phyloP scores from a whole-genome alignment of 495 filamentous ascomycete genomes.

The Neurospora sp. region DNA sequence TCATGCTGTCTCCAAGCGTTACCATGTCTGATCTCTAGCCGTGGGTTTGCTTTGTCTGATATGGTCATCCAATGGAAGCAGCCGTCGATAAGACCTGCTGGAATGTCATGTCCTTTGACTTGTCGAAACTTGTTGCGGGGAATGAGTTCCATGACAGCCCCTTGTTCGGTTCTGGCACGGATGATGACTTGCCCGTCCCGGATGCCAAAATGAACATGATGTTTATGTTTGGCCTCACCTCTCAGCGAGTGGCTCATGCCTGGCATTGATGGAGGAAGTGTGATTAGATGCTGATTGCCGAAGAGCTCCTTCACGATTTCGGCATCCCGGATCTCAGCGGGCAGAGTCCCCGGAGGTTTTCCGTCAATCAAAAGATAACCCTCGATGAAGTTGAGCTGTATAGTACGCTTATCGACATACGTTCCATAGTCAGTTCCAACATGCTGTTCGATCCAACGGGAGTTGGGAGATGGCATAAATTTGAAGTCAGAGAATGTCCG shows the following conservation, averaged over 20 bases:
- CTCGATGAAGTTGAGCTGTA: background rate
- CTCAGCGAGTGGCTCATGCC: background rate
- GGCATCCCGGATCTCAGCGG: background rate
- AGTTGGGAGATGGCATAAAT: background rate
- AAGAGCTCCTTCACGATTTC: background rate
- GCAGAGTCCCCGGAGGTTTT: background rate
- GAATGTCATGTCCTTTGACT: background rate
- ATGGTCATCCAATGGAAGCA: slow-evolving; percentile 1
- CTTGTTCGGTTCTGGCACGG: background rate
- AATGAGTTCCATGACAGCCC: background rate
- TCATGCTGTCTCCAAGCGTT: background rate
- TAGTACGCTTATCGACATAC: background rate
- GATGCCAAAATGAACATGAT: background rate
- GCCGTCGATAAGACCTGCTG: background rate
- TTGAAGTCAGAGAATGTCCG: background rate
- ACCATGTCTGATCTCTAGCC: background rate
- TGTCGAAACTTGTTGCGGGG: background rate
- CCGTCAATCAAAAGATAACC: background rate
- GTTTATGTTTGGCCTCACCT: background rate
- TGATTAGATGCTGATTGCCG: background rate
- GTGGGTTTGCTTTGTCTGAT: background rate
- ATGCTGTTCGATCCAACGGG: background rate
- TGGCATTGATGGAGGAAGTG: background rate
- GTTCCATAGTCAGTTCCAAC: no score
- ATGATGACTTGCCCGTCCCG: background rate